Evolutionary conservation across 2,329 filamentous ascomycete species (phyloP).

Genomic region (Neopestalotiopsis rosae): DNA sequence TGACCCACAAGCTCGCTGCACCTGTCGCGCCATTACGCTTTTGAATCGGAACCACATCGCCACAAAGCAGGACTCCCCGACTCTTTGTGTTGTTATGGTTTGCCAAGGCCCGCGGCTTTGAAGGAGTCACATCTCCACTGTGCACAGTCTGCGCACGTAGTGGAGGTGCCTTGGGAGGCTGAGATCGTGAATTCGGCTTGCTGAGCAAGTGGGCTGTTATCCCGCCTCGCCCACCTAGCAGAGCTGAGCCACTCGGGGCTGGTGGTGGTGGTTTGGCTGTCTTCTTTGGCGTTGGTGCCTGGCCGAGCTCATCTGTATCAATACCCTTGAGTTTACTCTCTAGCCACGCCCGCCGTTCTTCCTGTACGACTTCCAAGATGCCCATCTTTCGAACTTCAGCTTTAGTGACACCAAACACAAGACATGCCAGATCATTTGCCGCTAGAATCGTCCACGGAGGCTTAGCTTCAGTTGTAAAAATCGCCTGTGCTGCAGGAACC

Average conservation of each 20-base stretch:
- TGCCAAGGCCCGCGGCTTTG: slow-evolving; percentile 57
- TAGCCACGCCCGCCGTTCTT: slow-evolving; percentile 87
- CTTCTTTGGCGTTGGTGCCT: slow-evolving; percentile 42
- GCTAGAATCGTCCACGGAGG: slow-evolving; percentile 95
- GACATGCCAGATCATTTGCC: slow-evolving; percentile 93
- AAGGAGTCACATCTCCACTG: slow-evolving; percentile 58
- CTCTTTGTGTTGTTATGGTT: slow-evolving; percentile 79
- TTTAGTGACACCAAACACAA: slow-evolving; percentile 99
- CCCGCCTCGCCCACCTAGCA: slow-evolving; percentile 74
- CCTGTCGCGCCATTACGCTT: slow-evolving; percentile 93
- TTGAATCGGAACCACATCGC: slow-evolving; percentile 97
- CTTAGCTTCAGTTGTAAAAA: slow-evolving; percentile 93
- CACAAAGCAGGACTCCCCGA: slow-evolving; percentile 88
- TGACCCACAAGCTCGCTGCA: slow-evolving; percentile 96
- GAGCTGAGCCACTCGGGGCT: slow-evolving; percentile 48
- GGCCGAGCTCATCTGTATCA: slow-evolving; percentile 52
- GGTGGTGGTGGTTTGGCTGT: slow-evolving; percentile 42
- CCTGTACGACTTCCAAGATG: slow-evolving; percentile 91
- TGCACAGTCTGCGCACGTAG: slow-evolving; percentile 70
- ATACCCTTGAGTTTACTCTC: slow-evolving; percentile 80
- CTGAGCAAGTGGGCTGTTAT: slow-evolving; percentile 88
- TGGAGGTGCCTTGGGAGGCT: slow-evolving; percentile 57
- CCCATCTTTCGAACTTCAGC: slow-evolving; percentile 93
- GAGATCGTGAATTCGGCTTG: slow-evolving; percentile 72
- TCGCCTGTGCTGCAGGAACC: slow-evolving; percentile 90